Evolutionary conservation across 2,329 filamentous ascomycete species (phyloP).

Genomic region (Pyrenochaeta sp.): DNA sequence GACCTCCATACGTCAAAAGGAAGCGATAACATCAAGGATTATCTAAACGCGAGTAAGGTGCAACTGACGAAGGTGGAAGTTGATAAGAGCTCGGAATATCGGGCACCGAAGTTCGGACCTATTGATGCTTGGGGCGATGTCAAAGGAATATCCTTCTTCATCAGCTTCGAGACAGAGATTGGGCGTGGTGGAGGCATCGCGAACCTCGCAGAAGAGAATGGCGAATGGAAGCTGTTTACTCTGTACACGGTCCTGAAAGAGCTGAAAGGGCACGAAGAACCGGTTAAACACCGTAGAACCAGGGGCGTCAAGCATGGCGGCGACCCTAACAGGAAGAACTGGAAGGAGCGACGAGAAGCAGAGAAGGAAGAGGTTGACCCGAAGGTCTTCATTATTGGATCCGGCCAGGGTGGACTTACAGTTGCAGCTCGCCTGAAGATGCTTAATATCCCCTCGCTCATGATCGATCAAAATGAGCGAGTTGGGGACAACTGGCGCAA

Average conservation of each 20-base stretch:
- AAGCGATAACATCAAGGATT: conserved; percentile 56
- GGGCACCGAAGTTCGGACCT: conserved; percentile 34
- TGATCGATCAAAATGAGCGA: conserved; percentile 55
- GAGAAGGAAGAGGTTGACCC: conserved; percentile 38
- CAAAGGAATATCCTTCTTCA: conserved; percentile 37
- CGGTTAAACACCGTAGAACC: conserved; percentile 29
- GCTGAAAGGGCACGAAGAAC: conserved; percentile 48
- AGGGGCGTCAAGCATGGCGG: conserved; percentile 42
- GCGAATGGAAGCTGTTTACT: conserved; percentile 52
- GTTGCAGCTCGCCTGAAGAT: conserved; percentile 55
- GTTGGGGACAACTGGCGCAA: conserved; percentile 58
- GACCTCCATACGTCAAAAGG: conserved; percentile 62
- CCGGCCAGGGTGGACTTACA: conserved; percentile 56
- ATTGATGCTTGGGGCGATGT: conserved; percentile 43
- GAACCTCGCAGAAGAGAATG: conserved; percentile 43
- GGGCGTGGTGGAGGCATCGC: conserved; percentile 46
- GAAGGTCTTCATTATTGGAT: conserved; percentile 46
- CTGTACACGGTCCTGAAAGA: conserved; percentile 49
- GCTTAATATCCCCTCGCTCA: conserved; percentile 52
- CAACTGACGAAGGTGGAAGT: conserved; percentile 41
- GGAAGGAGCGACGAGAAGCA: conserved; percentile 40
- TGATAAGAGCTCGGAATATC: conserved; percentile 30
- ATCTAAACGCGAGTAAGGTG: conserved; percentile 42
- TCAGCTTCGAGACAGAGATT: conserved; percentile 41
- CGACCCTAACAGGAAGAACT: conserved; percentile 40